Base-by-base conservation (phyloP, 2,329 filamentous ascomycete species). In the Fusarium illudens region DNA sequence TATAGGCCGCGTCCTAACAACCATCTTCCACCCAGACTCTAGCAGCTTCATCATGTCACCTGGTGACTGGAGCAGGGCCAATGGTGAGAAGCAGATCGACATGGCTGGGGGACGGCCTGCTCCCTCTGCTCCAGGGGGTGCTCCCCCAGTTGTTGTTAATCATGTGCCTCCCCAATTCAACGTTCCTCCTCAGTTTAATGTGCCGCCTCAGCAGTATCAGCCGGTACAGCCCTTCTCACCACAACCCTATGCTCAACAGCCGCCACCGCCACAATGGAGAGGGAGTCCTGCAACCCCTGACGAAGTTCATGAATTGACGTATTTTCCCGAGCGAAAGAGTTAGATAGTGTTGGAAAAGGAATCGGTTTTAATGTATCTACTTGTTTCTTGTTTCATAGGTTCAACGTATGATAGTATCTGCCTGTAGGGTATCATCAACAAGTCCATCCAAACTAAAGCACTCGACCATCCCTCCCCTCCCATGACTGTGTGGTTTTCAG, bases 1-100 rank as follows among this genome's bases (percentile, higher is more conserved):
- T 2, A 36, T 70, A 6, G 70, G 70, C 3, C 62, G 70, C 2
- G 39, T 70, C 20, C 55, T 70, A 25, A 70, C 66, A 3, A 62
- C 58, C 15, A 44, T 67, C 19, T 68, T 68, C 34, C 49, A 65
- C 4, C 58, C 66, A 2, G 58, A 67, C 27, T 60, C 64, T 4
- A 69, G 66, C 29, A 60, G 58, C 56, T 59, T 67, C 36, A 57
- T 57, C 20, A 66, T 64, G 61, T 20, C 58, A 11, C 64, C 66
- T 2, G 13, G 30, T 2, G 64, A 59, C 2, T 69, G 66, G 66
- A 65, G 64, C 20, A 67, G 51, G 33, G 58, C 37, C 2, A 69
- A 69, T 17, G 64, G 46, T 12, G 50, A 53, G 3, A 65, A 44
- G 22, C 32, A 61, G 19, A 54, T 66, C 13, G 52, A 61, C 15